A percentile compares a stretch with the other conserved stretches of the same genome.
Conservation (phyloP, 192 early-diverging fungal genomes). For the Coemansia sp. region DNA sequence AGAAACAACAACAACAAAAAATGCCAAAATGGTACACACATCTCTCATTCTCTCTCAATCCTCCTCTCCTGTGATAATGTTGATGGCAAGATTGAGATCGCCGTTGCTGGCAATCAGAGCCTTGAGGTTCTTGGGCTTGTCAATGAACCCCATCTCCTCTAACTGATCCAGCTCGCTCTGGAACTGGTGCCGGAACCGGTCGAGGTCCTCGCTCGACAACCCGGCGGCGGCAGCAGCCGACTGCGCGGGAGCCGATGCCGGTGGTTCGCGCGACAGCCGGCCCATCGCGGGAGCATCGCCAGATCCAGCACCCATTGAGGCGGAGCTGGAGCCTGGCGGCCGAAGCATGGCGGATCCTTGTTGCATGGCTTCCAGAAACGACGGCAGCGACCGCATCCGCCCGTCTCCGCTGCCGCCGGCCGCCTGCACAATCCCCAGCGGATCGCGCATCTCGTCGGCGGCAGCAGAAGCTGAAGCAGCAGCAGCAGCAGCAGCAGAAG, state of each 20-base stretch:
- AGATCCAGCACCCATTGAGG: not conserved
- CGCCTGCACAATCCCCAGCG: constrained; percentile 5
- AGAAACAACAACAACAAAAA: too few relatives aligned
- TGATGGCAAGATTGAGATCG: constrained; percentile 84
- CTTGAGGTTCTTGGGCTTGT: constrained; percentile 80
- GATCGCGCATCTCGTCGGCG: constrained; percentile 15
- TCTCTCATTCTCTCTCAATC: not conserved
- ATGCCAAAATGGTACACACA: not conserved
- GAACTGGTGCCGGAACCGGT: constrained; percentile 57
- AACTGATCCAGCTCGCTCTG: constrained; percentile 69
- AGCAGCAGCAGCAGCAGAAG: not conserved
- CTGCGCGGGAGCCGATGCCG: not conserved
- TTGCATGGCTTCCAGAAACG: constrained; percentile 7
- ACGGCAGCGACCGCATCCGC: constrained; percentile 10
- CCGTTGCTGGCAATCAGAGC: constrained; percentile 84
- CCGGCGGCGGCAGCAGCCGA: not conserved
- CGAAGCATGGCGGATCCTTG: not conserved
- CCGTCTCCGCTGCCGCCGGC: not conserved
- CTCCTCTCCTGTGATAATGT: constrained; percentile 44
- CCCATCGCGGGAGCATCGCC: not conserved
- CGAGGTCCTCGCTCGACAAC: constrained; percentile 5
- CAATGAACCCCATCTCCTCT: constrained; percentile 94
- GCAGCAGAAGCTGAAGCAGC: too few relatives aligned
- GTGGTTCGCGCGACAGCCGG: not conserved
- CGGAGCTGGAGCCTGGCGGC: not conserved